phyloP scores from a whole-genome alignment of 2,329 filamentous ascomycete genomes.

The Penicillium nordicum region DNA sequence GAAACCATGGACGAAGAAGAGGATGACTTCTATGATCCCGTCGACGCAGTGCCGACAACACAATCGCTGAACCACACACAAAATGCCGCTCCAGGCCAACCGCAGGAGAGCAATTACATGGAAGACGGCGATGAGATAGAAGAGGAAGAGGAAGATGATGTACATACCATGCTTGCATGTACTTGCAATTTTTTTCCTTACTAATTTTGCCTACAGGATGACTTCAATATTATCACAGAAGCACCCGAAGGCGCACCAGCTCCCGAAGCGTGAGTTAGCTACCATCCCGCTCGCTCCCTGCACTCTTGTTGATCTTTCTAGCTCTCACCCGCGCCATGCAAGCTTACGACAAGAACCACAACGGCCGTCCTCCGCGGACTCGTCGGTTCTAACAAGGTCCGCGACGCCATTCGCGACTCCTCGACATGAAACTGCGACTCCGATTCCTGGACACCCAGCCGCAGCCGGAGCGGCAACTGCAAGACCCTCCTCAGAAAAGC shows the following conservation, averaged over 20 bases:
- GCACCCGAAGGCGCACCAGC: slow-evolving; percentile 42
- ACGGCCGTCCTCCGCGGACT: slow-evolving; percentile 35
- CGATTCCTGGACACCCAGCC: slow-evolving; percentile 27
- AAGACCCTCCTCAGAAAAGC: slow-evolving; percentile 43
- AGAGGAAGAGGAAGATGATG: slow-evolving; percentile 40
- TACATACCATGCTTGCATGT: slow-evolving; percentile 9
- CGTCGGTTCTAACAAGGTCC: slow-evolving; percentile 30
- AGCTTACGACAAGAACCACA: slow-evolving; percentile 35
- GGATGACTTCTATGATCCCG: slow-evolving; percentile 47
- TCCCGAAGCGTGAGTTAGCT: slow-evolving; percentile 35
- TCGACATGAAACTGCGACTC: slow-evolving; percentile 33
- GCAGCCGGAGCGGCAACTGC: slow-evolving; percentile 9
- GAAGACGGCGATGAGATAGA: slow-evolving; percentile 42
- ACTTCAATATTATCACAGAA: slow-evolving; percentile 51
- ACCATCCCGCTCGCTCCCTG: slow-evolving; percentile 1
- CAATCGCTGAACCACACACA: slow-evolving; percentile 30
- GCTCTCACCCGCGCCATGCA: slow-evolving; percentile 40
- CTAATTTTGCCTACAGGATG: slow-evolving; percentile 36
- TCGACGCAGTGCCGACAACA: slow-evolving; percentile 33
- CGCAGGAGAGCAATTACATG: slow-evolving; percentile 36
- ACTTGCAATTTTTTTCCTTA: not conserved
- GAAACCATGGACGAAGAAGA: slow-evolving; percentile 46
- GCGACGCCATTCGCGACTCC: slow-evolving; percentile 33
- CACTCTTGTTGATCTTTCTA: slow-evolving; percentile 24
- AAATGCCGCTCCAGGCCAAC: slow-evolving; percentile 26